Base-by-base conservation (phyloP, 768 basidiomycete genomes). In the Suillus variegatus region DNA sequence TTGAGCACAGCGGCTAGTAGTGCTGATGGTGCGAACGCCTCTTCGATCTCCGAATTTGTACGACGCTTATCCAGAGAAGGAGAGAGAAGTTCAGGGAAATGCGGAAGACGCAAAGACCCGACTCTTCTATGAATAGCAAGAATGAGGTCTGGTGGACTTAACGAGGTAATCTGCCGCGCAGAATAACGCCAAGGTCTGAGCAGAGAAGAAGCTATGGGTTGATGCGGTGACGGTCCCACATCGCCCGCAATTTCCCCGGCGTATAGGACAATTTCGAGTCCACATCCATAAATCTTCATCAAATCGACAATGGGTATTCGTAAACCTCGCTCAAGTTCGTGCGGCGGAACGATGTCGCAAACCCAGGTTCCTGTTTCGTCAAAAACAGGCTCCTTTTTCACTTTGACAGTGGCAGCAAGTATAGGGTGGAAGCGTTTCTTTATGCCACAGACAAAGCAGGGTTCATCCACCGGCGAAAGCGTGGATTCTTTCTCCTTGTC, bases 21-120 rank as follows among this genome's bases (percentile, higher is more conserved):
- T 18, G 80, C 82, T 6, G 73, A 73, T 4, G 81, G 77, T 22
- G 77, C 76, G n/a, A 83, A 70, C 2, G 60, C 58, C 7, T 55
- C 70, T 51, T 77, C 78, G 9, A 69, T 60, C 14, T 62, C 41
- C 41, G 28, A 52, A 49, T 55, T 64, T 44, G 64, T 46, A 63
- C 65, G 70, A 64, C 52, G 69, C n/a, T 57, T 65, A n/a, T 54
- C 20, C 35, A 71, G 61, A 49, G 68, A 64, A n/a, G 46, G 12
- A 22, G 67, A 61, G 44, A 55, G 49, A 56, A 68, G 32, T 6
- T 65, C 52, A 18, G 73, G 68, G 41, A 72, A 75, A 60, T 71
- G 41, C 41, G 73, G 63, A 22, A 76, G 68, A 36, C 40, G 60
- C 22, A 78, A 13, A 40, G 44, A 68, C 46, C 68, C 69, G 5